Evolutionary conservation across 1,139 yeast species (phyloP).

Genomic region (Zygoascus sp.): DNA sequence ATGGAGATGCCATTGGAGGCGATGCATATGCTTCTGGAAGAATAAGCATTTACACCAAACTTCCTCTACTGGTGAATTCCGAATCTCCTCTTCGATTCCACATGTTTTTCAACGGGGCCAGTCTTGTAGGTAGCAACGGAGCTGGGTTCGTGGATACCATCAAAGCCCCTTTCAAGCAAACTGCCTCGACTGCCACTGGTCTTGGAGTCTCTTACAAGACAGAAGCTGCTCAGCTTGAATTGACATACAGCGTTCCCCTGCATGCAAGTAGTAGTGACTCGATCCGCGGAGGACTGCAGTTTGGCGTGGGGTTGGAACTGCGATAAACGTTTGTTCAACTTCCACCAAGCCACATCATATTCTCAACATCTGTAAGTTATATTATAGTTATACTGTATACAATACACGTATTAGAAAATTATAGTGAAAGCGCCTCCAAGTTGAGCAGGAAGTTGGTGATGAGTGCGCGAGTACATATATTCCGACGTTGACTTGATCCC

Average conservation of each 20-base stretch:
- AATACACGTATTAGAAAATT: no score
- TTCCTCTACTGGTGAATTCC: conserved; percentile 47
- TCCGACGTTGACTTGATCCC: no score
- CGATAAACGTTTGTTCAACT: no score
- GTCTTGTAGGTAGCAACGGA: conserved; percentile 40
- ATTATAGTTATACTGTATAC: no score
- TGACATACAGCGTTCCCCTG: conserved; percentile 79
- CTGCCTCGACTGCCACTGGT: conserved; percentile 29
- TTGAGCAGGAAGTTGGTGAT: no score
- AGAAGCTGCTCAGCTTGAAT: conserved; percentile 86
- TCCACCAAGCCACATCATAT: no score
- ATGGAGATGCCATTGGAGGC: conserved; percentile 62
- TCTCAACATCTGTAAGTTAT: no score
- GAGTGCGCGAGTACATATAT: no score
- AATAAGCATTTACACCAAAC: conserved; percentile 54
- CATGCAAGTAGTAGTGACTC: conserved; percentile 61
- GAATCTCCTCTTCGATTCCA: conserved; percentile 68
- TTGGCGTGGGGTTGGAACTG: conserved; percentile 85
- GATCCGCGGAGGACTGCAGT: conserved; percentile 80
- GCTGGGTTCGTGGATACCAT: not conserved
- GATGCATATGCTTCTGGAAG: conserved; percentile 65
- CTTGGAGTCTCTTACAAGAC: conserved; percentile 77
- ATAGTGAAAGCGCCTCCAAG: no score
- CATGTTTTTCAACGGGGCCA: conserved; percentile 69
- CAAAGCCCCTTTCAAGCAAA: conserved; percentile 5